phyloP scores from a whole-genome alignment of 768 basidiomycete genomes.

The Cubamyces sp. region DNA sequence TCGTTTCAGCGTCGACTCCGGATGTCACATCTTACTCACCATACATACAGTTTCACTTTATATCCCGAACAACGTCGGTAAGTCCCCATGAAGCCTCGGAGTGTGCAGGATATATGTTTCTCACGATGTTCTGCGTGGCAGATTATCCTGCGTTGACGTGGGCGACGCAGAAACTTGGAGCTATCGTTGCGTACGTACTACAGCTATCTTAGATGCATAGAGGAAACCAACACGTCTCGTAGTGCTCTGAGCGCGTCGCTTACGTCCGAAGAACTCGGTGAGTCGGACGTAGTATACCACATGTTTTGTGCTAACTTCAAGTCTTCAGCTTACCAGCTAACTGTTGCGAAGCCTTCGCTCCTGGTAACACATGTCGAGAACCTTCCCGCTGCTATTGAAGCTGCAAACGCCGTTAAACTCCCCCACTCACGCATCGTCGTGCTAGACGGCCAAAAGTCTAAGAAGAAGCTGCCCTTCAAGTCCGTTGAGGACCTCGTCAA shows the following conservation, averaged over 20 bases:
- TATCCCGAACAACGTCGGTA: conserved; percentile 34
- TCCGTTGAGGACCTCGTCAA: conserved; percentile 12
- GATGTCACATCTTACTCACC: neutral
- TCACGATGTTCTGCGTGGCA: neutral
- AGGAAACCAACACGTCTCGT: neutral
- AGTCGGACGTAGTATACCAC: neutral
- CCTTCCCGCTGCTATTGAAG: conserved; percentile 28
- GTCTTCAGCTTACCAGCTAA: conserved; percentile 32
- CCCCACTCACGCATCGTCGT: conserved; percentile 27
- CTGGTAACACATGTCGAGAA: conserved; percentile 31
- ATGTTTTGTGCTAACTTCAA: neutral
- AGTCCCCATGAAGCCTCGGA: neutral
- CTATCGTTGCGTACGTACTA: conserved; percentile 20
- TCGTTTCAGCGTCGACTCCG: neutral
- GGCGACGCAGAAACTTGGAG: conserved; percentile 22
- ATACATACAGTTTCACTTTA: conserved; percentile 4
- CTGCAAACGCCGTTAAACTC: conserved; percentile 26
- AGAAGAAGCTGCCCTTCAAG: conserved; percentile 1
- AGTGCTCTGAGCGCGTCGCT: conserved; percentile 14
- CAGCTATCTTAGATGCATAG: neutral
- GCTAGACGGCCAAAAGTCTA: conserved; percentile 24
- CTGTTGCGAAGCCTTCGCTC: conserved; percentile 27
- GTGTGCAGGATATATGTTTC: neutral
- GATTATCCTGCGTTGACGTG: conserved; percentile 21
- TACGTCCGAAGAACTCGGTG: conserved; percentile 18